These are phyloP conservation scores for Rhodotorula sp. DNA, from an alignment of 1,284 basidiomycete genomes.

Conservation along the genomic window DNA sequence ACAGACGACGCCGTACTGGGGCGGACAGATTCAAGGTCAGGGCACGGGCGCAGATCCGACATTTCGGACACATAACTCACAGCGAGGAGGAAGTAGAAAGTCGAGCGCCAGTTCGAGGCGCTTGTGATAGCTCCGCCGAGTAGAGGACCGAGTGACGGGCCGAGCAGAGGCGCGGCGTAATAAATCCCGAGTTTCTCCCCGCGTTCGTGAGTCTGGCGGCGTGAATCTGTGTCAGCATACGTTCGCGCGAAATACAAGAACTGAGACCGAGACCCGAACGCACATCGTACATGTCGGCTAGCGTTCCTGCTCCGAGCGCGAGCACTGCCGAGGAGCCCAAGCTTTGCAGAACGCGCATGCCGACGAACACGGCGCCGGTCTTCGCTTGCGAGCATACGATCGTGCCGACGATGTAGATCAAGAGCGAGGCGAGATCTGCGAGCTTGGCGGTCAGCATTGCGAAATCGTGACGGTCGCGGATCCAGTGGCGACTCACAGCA, in stretches of 20 bases:
- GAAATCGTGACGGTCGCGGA: background rate
- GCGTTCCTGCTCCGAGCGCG: conserved; percentile 72
- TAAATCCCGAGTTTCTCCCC: conserved; percentile 77
- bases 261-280: too few species aligned
- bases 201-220: conserved; percentile 62
- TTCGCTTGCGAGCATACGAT: conserved; percentile 38
- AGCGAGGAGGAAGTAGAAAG: conserved; percentile 68
- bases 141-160: conserved; percentile 44
- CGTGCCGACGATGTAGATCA: conserved; percentile 44
- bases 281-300: conserved; percentile 55
- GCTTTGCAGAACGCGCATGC: conserved; percentile 66
- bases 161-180: conserved; percentile 53
- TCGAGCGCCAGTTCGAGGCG: conserved; percentile 63
- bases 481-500: conserved; percentile 10
- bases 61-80: background rate
- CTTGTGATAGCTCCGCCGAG: too few species aligned
- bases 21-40: background rate
- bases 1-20: conserved; percentile 34
- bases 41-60: too few species aligned
- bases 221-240: too few species aligned
- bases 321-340: conserved; percentile 59
- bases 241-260: too few species aligned
- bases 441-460: background rate
- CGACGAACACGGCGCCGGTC: conserved; percentile 67
- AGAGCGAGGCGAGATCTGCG: background rate